Evolutionary conservation across 1,139 yeast genomes (phyloP).

Genomic region (Taiozyma sp.): DNA sequence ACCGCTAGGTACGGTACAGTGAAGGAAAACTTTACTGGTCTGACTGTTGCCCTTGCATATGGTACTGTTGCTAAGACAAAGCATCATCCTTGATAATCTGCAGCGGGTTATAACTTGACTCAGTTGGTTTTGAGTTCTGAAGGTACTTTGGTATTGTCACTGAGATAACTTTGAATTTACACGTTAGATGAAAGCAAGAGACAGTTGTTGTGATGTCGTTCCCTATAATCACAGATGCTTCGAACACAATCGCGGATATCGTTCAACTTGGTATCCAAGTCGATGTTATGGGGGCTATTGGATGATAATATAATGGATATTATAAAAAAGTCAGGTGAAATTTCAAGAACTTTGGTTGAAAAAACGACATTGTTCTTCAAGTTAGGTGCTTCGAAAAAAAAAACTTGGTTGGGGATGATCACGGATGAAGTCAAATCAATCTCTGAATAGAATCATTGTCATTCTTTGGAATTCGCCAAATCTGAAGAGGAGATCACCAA

Average conservation of each 20-base stretch:
- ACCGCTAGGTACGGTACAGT: constrained; percentile 58
- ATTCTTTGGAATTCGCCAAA: no score
- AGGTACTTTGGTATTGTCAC: constrained; percentile 35
- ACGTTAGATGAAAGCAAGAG: constrained; percentile 58
- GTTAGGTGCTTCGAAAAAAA: constrained; percentile 45
- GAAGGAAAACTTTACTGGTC: constrained; percentile 51
- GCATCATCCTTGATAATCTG: constrained; percentile 65
- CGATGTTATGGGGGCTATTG: constrained; percentile 53
- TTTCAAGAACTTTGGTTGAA: constrained; percentile 51
- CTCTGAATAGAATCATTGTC: no score
- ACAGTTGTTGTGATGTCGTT: constrained; percentile 67
- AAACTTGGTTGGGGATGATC: constrained; percentile 33
- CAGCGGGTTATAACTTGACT: constrained; percentile 73
- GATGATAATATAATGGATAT: no score
- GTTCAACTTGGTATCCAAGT: constrained; percentile 52
- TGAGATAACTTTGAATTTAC: constrained; percentile 64
- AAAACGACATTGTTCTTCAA: constrained; percentile 70
- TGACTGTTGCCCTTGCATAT: constrained; percentile 48
- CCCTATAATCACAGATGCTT: constrained; percentile 54
- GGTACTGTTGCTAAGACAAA: constrained; percentile 72
- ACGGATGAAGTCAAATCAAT: no score
- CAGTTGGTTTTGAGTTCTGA: constrained; percentile 67
- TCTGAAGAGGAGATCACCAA: constrained; percentile 27
- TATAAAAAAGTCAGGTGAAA: no score
- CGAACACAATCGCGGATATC: constrained; percentile 55